Evolutionary conservation across 148 eudicot genomes (phyloP), one percentile per base, ranked within the genome.

Genomic region (Nepenthes gracilis): DNA sequence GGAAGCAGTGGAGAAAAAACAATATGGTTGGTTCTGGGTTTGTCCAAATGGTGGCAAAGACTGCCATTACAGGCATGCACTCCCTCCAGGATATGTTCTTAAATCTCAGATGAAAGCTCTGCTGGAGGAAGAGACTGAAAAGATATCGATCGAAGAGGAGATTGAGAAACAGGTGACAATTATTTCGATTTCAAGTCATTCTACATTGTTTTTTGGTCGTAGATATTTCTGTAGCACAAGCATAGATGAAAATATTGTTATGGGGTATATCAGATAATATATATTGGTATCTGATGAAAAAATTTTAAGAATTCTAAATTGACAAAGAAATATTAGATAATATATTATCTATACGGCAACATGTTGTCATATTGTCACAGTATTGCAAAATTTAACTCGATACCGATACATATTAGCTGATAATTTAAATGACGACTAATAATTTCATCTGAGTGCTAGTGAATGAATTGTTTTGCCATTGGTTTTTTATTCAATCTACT

Each of bases 91-190:
- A 60, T 93, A 93, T 71, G 54, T 93, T 61, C 55, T 93, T 49
- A 88, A 93, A 68, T 93, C 98, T 60, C 98, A 93, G 70, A 93
- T 93, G 98, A 93, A 93, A 72, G 91, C 98, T 48, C 77, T 93
- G 65, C 65, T 93, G 48, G 96, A 93, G 74, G 96, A 93, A 76
- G 98, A 93, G 78, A 23, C 75, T 60, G 80, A 93, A 12, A 88
- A 85, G 73, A 65, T 83, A 61, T 36, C 88, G 45, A 77, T 88
- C 57, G 96, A 88, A 77, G 96, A 90, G 47, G 95, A 90, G 71
- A 90, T 90, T 60, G 97, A 90, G 75, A 71, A 86, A 35, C 83
- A 90, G 97, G 97, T 90, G 60, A 51, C 58, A 55, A 32, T n/a
- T 35, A 43, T 66, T 15, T 33, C 23, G 23, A 4, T 35, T 55